These are phyloP conservation scores for Tilletia indica DNA, from an alignment of 1,284 basidiomycete genomes.

Conservation along the genomic window DNA sequence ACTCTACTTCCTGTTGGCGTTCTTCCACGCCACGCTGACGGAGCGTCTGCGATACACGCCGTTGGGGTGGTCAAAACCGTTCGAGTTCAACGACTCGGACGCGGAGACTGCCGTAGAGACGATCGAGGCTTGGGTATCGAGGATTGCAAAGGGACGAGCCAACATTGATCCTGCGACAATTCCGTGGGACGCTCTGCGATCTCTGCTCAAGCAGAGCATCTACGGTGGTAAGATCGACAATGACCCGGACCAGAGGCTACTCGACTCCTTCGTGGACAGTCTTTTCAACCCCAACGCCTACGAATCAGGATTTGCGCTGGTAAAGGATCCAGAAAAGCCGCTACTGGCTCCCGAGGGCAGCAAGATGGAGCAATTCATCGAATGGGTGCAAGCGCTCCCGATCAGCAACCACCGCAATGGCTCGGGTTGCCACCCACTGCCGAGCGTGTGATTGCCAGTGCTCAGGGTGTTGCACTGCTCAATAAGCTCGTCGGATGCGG, in stretches of 20 bases:
- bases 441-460: constrained; percentile 50
- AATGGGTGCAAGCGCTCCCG: constrained; percentile 49
- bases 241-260: constrained; percentile 46
- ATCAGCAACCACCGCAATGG: constrained; percentile 54
- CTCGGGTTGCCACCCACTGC: constrained; percentile 50
- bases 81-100: constrained; percentile 55
- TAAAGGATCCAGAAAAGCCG: constrained; percentile 37
- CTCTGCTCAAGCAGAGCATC: constrained; percentile 49
- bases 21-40: constrained; percentile 51
- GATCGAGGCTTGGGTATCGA: constrained; percentile 47
- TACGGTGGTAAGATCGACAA: constrained; percentile 55
- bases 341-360: constrained; percentile 50
- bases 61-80: constrained; percentile 50
- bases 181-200: constrained; percentile 51
- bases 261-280: constrained; percentile 52
- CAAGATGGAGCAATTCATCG: constrained; percentile 48
- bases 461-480: constrained; percentile 39
- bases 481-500: constrained; percentile 50
- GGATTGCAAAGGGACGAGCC: constrained; percentile 42
- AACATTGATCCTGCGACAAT: constrained; percentile 50
- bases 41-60: constrained; percentile 53
- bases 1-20: constrained; percentile 50
- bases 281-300: constrained; percentile 51
- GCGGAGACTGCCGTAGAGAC: constrained; percentile 48
- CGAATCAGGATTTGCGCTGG: constrained; percentile 46